Conservation (phyloP, 2,329 filamentous ascomycete genomes). For the Aaosphaeria pasadenensis region DNA sequence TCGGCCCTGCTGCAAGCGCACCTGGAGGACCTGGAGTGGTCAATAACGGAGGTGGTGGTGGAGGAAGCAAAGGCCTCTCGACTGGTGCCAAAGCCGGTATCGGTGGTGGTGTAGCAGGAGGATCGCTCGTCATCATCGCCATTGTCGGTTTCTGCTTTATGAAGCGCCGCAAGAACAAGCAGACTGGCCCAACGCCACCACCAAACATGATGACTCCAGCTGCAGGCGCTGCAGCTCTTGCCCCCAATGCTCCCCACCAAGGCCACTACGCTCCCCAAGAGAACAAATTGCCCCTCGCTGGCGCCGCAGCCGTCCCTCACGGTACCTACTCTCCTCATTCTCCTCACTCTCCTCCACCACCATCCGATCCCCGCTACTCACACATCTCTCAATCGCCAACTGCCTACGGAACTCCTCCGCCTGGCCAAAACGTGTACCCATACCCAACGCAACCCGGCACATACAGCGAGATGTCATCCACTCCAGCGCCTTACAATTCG, state of each 20-base stretch:
- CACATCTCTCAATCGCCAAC: neutral
- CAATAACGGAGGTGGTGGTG: neutral
- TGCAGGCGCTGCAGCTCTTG: neutral
- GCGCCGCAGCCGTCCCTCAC: neutral
- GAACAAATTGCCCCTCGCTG: neutral
- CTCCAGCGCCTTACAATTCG: neutral
- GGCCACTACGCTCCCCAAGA: neutral
- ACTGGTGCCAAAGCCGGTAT: conserved; percentile 1
- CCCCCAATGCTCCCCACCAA: neutral
- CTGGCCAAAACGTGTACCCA: neutral
- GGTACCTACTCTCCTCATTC: neutral
- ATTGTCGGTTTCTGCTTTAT: conserved; percentile 3
- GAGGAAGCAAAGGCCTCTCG: neutral
- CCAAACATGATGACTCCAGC: neutral
- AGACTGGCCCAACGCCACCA: neutral
- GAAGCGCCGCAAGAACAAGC: conserved; percentile 1
- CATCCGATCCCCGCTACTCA: neutral
- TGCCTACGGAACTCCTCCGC: neutral
- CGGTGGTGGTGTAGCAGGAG: conserved; percentile 3
- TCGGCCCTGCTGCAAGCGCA: neutral
- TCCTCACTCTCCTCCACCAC: neutral
- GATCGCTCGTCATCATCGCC: conserved; percentile 1
- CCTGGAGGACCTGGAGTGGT: neutral
- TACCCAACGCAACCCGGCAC: neutral
- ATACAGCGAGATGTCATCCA: conserved; percentile 1